Evolutionary conservation across 306 rosid genomes (phyloP).

Genomic region (Aeschynomene evenia): DNA sequence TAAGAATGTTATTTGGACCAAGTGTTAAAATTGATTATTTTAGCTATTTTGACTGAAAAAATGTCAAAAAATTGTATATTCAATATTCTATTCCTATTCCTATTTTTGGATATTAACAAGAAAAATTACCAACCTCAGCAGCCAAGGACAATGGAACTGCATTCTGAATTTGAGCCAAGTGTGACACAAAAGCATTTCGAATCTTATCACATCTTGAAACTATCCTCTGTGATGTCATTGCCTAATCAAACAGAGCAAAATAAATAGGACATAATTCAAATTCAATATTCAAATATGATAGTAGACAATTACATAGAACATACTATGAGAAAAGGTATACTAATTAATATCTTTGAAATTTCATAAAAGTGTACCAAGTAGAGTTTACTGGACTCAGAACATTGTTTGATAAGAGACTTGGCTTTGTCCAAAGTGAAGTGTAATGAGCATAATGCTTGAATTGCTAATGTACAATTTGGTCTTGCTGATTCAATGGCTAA

Average conservation of each 20-base stretch:
- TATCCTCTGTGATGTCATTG: slow-evolving; percentile 42
- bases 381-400: slow-evolving; percentile 60
- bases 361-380: slow-evolving; percentile 43
- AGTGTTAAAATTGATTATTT: no score
- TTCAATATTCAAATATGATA: background rate
- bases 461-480: slow-evolving; percentile 48
- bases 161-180: slow-evolving; percentile 50
- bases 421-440: slow-evolving; percentile 49
- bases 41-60: no score
- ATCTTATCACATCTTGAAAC: slow-evolving; percentile 51
- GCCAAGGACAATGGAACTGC: slow-evolving; percentile 48
- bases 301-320: background rate
- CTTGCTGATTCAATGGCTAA: slow-evolving; percentile 50
- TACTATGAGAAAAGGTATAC: background rate
- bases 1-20: no score
- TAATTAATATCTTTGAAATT: background rate
- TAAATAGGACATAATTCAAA: background rate
- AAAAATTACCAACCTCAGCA: slow-evolving; percentile 50
- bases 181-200: slow-evolving; percentile 33
- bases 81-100: no score
- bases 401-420: slow-evolving; percentile 40
- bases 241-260: slow-evolving; percentile 38
- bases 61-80: no score
- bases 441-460: slow-evolving; percentile 48
- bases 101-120: background rate